phyloP scores from a whole-genome alignment of 2,329 filamentous ascomycete genomes.

The Colletotrichum tropicale region DNA sequence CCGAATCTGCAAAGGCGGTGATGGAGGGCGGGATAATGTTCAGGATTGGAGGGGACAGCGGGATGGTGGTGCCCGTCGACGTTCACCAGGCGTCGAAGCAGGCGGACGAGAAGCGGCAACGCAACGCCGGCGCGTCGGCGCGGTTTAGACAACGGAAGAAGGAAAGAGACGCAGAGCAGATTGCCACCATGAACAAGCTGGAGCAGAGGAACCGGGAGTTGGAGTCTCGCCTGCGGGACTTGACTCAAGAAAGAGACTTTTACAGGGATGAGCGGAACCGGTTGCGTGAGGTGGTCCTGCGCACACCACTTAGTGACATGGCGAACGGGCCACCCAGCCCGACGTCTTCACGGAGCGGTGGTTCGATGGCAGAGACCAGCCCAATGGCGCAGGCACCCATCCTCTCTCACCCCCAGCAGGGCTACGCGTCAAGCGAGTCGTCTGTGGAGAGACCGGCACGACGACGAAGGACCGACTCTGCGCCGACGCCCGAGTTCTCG shows the following conservation, averaged over 20 bases:
- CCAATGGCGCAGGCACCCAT: constrained; percentile 33
- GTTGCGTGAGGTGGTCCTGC: constrained; percentile 68
- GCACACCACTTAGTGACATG: constrained; percentile 60
- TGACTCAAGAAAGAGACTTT: constrained; percentile 70
- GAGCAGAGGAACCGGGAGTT: constrained; percentile 73
- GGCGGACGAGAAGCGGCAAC: constrained; percentile 83
- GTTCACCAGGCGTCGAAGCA: constrained; percentile 81
- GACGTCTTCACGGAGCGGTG: constrained; percentile 36
- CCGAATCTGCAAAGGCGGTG: constrained; percentile 7
- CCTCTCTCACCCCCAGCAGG: constrained; percentile 25
- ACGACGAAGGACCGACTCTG: constrained; percentile 48
- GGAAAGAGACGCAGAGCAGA: constrained; percentile 78
- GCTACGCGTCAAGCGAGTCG: constrained; percentile 44
- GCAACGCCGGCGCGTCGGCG: constrained; percentile 85
- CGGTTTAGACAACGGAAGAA: constrained; percentile 83
- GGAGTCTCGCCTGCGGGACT: constrained; percentile 53
- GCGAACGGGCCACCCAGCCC: constrained; percentile 60
- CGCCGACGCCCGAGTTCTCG: constrained; percentile 45
- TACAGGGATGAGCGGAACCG: constrained; percentile 77
- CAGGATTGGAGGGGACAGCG: constrained; percentile 30
- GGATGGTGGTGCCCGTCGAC: constrained; percentile 71
- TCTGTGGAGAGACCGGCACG: constrained; percentile 50
- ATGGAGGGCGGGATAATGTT: constrained; percentile 22
- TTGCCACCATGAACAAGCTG: constrained; percentile 70
- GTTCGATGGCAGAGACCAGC: constrained; percentile 42